These are phyloP conservation scores for Cryptococcus hybrid DNA, from an alignment of 1,284 basidiomycete genomes.

Conservation along the genomic window DNA sequence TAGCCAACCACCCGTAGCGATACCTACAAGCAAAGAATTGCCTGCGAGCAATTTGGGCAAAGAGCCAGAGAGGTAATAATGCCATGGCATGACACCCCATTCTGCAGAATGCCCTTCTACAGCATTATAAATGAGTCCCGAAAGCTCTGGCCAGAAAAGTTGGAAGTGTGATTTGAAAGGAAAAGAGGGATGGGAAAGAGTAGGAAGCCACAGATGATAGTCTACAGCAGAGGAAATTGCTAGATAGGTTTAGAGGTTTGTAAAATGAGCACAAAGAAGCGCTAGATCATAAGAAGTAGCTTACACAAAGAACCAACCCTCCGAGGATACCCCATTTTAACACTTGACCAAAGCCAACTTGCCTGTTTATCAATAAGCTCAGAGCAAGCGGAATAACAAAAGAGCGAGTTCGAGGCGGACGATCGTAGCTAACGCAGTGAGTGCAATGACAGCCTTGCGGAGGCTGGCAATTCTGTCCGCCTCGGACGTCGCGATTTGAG, in stretches of 20 bases:
- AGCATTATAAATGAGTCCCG: conserved; percentile 81
- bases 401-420: conserved; percentile 78
- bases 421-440: conserved; percentile 69
- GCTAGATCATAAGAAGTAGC: conserved; percentile 23
- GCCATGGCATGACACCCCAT: conserved; percentile 83
- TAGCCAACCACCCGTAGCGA: conserved; percentile 1
- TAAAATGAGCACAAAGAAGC: conserved; percentile 2
- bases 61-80: conserved; percentile 66
- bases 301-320: conserved; percentile 60
- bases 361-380: conserved; percentile 56
- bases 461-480: conserved; percentile 3
- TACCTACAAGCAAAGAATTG: conserved; percentile 56
- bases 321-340: conserved; percentile 59
- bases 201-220: conserved; percentile 74
- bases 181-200: conserved; percentile 32
- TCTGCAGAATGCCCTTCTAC: conserved; percentile 78
- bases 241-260: conserved; percentile 34
- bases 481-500: conserved; percentile 8
- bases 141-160: conserved; percentile 83
- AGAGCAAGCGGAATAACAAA: conserved; percentile 64
- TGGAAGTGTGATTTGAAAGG: conserved; percentile 40
- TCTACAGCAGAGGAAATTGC: conserved; percentile 68
- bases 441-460: conserved; percentile 45
- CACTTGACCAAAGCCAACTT: conserved; percentile 54
- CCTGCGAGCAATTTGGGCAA: conserved; percentile 78